Evolutionary conservation across 2,329 filamentous ascomycete genomes (phyloP).

Genomic region (Trichoderma sp.): DNA sequence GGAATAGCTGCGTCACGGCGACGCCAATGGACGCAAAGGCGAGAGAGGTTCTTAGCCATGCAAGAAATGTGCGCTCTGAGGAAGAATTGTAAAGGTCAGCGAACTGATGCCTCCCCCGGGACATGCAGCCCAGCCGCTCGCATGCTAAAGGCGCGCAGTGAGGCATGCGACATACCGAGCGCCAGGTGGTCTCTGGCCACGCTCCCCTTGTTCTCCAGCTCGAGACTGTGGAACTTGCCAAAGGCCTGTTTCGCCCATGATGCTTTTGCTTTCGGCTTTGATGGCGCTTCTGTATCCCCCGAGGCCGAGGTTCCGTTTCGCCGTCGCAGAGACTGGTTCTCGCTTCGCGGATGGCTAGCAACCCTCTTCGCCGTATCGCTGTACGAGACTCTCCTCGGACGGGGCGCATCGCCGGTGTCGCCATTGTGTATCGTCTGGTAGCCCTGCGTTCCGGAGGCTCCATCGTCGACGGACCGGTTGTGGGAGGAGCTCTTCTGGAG

Average conservation of each 20-base stretch:
- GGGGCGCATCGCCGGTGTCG: slow-evolving; percentile 12
- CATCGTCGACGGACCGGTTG: slow-evolving; percentile 37
- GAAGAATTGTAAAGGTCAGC: slow-evolving; percentile 2
- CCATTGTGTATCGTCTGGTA: slow-evolving; percentile 45
- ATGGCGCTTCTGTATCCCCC: neutral
- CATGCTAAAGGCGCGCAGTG: neutral
- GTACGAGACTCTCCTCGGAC: slow-evolving; percentile 23
- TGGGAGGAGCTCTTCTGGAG: slow-evolving; percentile 13
- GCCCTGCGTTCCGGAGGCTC: slow-evolving; percentile 47
- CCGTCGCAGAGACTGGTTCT: slow-evolving; percentile 10
- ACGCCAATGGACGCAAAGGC: slow-evolving; percentile 83
- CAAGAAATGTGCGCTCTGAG: slow-evolving; percentile 79
- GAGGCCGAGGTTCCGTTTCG: slow-evolving; percentile 16
- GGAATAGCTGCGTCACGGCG: slow-evolving; percentile 81
- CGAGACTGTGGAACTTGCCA: slow-evolving; percentile 61
- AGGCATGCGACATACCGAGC: slow-evolving; percentile 59
- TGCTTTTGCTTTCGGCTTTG: slow-evolving; percentile 14
- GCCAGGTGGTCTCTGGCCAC: slow-evolving; percentile 82
- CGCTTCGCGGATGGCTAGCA: neutral
- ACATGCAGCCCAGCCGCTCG: slow-evolving; percentile 10
- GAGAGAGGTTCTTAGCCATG: slow-evolving; percentile 80
- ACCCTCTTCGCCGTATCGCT: slow-evolving; percentile 5
- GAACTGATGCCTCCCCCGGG: slow-evolving; percentile 1
- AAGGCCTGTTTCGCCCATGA: slow-evolving; percentile 57
- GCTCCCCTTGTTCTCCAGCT: slow-evolving; percentile 83